Evolutionary conservation across 2,329 filamentous ascomycete species (phyloP).

Genomic region (Diaporthe nobilis): DNA sequence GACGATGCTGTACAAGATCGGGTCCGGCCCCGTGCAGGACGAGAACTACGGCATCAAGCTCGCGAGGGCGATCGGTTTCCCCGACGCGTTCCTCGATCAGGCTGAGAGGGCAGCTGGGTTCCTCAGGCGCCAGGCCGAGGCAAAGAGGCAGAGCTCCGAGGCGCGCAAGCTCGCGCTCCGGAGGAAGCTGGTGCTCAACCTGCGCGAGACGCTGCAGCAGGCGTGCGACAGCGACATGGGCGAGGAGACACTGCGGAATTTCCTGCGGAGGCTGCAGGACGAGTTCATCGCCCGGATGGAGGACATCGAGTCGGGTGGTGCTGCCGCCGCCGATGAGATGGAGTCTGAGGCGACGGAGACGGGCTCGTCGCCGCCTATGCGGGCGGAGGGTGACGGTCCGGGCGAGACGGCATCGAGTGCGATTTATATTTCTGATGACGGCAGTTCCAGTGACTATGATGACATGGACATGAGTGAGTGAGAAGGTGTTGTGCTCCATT

Average conservation of each 20-base stretch:
- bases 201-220: constrained; percentile 81
- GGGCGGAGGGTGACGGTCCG: no score
- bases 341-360: neutral
- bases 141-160: constrained; percentile 70
- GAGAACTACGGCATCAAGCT: constrained; percentile 88
- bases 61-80: constrained; percentile 81
- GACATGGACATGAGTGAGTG: neutral
- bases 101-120: constrained; percentile 77
- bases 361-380: neutral
- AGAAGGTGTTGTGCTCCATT: neutral
- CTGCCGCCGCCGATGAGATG: neutral
- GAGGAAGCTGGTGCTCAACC: constrained; percentile 79
- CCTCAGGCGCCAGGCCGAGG: constrained; percentile 70
- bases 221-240: constrained; percentile 76
- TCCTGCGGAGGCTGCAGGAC: constrained; percentile 77
- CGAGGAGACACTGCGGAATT: constrained; percentile 72
- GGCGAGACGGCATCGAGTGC: neutral
- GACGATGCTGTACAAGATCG: constrained; percentile 90
- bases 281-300: constrained; percentile 84
- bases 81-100: constrained; percentile 74
- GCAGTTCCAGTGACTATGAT: constrained; percentile 2
- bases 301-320: constrained; percentile 64
- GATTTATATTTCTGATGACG: constrained; percentile 7
- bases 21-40: constrained; percentile 78
- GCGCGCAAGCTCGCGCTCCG: constrained; percentile 72